Conservation (phyloP, 2,329 filamentous ascomycete genomes). For the Colletotrichum lupini region DNA sequence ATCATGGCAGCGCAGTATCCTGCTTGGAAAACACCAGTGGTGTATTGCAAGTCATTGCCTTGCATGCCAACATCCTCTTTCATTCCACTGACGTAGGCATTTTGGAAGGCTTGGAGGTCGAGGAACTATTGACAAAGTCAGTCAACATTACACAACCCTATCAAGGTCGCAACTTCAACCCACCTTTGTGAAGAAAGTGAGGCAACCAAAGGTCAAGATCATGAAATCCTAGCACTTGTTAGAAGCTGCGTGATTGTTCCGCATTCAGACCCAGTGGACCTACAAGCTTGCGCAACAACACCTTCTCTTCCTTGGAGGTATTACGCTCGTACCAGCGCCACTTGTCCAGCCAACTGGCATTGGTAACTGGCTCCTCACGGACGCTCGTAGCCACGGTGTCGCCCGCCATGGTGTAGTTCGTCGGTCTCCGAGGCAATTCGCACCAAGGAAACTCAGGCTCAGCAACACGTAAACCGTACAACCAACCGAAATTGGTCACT, state of each 20-base stretch:
- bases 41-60: constrained; percentile 56
- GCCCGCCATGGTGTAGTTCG: constrained; percentile 2
- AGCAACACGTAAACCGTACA: too few relatives aligned
- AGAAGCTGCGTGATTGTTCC: background rate
- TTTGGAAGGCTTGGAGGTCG: constrained; percentile 40
- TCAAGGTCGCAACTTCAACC: constrained; percentile 28
- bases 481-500: background rate
- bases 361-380: background rate
- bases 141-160: background rate
- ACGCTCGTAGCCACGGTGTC: background rate
- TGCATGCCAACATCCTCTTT: constrained; percentile 46
- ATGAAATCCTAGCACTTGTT: constrained; percentile 61
- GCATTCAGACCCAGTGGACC: background rate
- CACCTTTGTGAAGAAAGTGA: constrained; percentile 66
- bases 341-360: constrained; percentile 13
- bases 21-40: constrained; percentile 61
- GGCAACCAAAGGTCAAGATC: constrained; percentile 71
- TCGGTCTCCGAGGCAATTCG: background rate
- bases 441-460: too few relatives aligned
- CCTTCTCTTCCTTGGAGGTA: constrained; percentile 48
- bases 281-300: constrained; percentile 63
- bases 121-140: background rate
- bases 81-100: constrained; percentile 52
- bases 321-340: constrained; percentile 22
- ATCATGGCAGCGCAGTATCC: constrained; percentile 67